These are phyloP conservation scores for Erodium chrysanthum DNA, from an alignment of 441 rosid species.

Conservation along the genomic window DNA sequence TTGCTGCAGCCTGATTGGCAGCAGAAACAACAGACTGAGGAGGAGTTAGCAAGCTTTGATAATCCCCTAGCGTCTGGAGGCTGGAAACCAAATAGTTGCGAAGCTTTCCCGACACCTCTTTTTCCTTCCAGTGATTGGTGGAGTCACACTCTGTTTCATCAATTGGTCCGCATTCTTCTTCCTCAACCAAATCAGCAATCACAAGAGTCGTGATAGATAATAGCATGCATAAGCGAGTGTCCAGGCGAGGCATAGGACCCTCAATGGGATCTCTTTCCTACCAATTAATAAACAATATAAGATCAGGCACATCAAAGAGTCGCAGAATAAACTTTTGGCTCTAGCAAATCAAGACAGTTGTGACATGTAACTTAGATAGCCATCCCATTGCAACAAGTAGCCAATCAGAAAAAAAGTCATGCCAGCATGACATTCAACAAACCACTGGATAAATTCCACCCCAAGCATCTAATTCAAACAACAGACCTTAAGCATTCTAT, in stretches of 20 bases:
- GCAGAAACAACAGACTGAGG: slow-evolving; percentile 56
- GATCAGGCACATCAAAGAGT: slow-evolving; percentile 8
- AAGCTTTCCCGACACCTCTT: slow-evolving; percentile 29
- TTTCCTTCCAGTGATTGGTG: slow-evolving; percentile 28
- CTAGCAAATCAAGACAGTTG: not conserved
- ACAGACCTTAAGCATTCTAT: not conserved
- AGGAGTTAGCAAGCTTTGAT: slow-evolving; percentile 58
- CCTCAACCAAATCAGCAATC: slow-evolving; percentile 55
- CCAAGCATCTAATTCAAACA: not conserved
- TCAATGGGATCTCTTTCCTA: slow-evolving; percentile 74
- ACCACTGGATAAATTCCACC: slow-evolving; percentile 12
- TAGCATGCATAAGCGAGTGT: slow-evolving; percentile 61
- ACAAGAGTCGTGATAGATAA: slow-evolving; percentile 55
- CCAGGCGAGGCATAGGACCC: slow-evolving; percentile 64
- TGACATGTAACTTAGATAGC: slow-evolving; percentile 9
- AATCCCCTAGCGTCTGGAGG: slow-evolving; percentile 58
- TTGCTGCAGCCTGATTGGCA: slow-evolving; percentile 64
- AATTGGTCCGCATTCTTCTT: slow-evolving; percentile 34
- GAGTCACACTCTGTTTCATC: slow-evolving; percentile 26
- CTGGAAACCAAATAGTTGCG: slow-evolving; percentile 52
- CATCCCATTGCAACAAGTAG: not conserved
- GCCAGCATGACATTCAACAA: not conserved
- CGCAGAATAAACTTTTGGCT: not conserved
- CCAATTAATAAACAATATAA: slow-evolving; percentile 15
- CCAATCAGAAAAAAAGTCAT: not conserved